Conservation (phyloP, 331 rosid genomes). For the Acacia concinna region DNA sequence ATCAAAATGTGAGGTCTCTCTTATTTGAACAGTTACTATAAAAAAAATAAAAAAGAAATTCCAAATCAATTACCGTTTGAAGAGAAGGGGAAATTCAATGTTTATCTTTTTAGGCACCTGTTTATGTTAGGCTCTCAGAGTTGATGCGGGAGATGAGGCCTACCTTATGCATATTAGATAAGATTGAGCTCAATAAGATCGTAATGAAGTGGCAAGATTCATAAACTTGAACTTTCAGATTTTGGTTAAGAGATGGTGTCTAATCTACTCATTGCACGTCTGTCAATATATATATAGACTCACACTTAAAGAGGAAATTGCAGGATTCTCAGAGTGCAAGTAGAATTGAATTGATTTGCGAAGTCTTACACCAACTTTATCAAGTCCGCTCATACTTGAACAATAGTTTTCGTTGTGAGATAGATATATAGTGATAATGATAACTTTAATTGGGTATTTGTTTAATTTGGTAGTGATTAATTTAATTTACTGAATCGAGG, state of each 20-base stretch:
- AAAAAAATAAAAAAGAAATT: not conserved
- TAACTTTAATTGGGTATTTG: conserved; percentile 21
- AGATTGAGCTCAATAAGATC: no score
- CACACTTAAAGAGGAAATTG: no score
- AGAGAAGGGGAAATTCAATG: not conserved
- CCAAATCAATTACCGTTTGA: not conserved
- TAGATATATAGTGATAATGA: conserved; percentile 23
- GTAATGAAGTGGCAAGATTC: no score
- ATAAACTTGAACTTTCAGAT: no score
- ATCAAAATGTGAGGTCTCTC: not conserved
- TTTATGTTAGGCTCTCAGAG: not conserved
- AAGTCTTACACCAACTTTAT: not conserved
- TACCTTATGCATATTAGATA: no score
- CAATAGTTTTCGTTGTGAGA: not conserved
- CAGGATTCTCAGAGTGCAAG: no score
- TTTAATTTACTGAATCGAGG: conserved; percentile 33
- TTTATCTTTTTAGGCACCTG: not conserved
- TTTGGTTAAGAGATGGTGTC: no score
- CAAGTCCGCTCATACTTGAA: not conserved
- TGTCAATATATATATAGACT: no score
- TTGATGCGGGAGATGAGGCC: no score
- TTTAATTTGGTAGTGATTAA: not conserved
- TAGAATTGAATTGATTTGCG: no score
- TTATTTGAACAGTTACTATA: not conserved
- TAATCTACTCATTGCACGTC: no score